Evolutionary conservation across 768 basidiomycete species (phyloP), one percentile per base, ranked within the genome.

Genomic region (Lactifluus pinguis): DNA sequence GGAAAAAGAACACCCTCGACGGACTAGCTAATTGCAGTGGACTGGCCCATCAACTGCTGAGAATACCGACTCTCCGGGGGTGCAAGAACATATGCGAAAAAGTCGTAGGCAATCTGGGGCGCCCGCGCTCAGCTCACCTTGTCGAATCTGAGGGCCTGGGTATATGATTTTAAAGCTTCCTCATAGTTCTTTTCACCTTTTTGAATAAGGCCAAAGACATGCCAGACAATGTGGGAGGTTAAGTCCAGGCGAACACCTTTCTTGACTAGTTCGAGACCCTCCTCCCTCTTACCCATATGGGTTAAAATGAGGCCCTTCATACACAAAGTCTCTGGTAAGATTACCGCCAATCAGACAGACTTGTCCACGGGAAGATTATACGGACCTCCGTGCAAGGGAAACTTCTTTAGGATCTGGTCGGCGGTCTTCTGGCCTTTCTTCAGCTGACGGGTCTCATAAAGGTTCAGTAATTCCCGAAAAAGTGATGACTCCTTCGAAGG

Each of bases 181-280:
- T 92, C 91, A 68, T 92, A 98, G 69, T 95, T 92, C 73, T 89
- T 94, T 71, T 97, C 90, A 9, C 87, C 87, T 72, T 95, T 92
- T 72, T 94, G 89, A 21, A 97, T 84, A 68, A 99, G 86, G 30
- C 93, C 97, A 71, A 92, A 89, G 65, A 98, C 95, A 73, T 99
- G 97, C 95, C 97, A 98, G 70, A 87, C 88, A 70, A 99, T 98
- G 69, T 98, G 94, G 19, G 92, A 94, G 36, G 82, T 86, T 57
- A 91, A 74, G 73, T 95, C 91, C 50, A 85, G 77, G 47, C 83
- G 80, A 65, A 92, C 80, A 60, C 93, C 93, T 67, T 89, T 86
- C 76, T 88, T 87, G 66, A 92, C 87, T 49, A 92, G 80, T 41
- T 89, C 86, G 60, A 89, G 77, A 34, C 93, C 93, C 65, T 93